phyloP scores from a whole-genome alignment of 306 rosid species.

The Vigna reflexopilosa region DNA sequence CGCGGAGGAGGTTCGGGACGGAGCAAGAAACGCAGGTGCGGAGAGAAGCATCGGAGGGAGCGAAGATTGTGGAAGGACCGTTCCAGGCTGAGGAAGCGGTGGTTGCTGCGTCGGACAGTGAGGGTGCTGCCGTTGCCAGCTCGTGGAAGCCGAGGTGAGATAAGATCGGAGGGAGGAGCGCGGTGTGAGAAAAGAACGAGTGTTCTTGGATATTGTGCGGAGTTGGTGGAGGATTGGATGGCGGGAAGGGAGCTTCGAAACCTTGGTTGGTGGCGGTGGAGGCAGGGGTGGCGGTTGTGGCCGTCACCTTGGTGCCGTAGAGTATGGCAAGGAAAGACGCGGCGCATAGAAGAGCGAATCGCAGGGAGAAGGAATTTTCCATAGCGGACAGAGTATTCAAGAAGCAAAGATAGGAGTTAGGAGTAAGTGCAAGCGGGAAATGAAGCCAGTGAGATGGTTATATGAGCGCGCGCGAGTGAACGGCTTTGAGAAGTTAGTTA shows the following conservation, averaged over 20 bases:
- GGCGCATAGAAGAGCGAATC: conserved; percentile 37
- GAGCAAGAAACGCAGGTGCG: conserved; percentile 71
- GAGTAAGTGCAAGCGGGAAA: conserved; percentile 34
- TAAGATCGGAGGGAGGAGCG: conserved; percentile 67
- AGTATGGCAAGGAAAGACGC: conserved; percentile 40
- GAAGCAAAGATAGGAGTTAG: conserved; percentile 18
- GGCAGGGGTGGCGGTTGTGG: conserved; percentile 46
- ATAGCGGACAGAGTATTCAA: conserved; percentile 41
- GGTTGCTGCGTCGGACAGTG: conserved; percentile 53
- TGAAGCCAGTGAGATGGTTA: conserved; percentile 2
- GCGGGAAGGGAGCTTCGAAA: conserved; percentile 43
- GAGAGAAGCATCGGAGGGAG: conserved; percentile 69
- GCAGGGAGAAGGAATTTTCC: conserved; percentile 48
- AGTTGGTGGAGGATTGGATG: conserved; percentile 44
- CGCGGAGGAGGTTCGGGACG: conserved; percentile 63
- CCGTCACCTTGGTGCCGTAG: conserved; percentile 29
- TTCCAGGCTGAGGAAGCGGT: conserved; percentile 51
- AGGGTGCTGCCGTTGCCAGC: conserved; percentile 66
- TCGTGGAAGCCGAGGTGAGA: conserved; percentile 74
- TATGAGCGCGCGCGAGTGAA: neutral
- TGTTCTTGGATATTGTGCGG: conserved; percentile 56
- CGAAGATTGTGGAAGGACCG: conserved; percentile 75
- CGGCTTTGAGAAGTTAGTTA: conserved; percentile 37
- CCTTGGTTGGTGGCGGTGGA: conserved; percentile 44
- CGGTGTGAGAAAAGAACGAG: conserved; percentile 62